phyloP scores from a whole-genome alignment of 2,329 filamentous ascomycete species.

The Fonsecaea erecta region DNA sequence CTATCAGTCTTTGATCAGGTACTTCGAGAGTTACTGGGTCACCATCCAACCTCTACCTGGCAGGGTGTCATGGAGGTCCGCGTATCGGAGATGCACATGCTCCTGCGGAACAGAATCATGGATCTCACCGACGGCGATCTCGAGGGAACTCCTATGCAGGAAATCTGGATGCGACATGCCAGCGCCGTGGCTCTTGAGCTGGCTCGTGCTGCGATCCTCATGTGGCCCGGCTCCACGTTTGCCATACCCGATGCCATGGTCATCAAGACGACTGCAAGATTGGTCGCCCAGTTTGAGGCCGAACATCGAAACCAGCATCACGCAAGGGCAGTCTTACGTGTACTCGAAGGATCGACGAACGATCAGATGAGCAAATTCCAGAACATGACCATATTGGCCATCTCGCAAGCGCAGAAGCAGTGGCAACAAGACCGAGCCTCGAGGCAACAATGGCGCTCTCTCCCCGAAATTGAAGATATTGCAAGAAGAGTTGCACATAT shows the following conservation, averaged over 20 bases:
- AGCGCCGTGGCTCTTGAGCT: slow-evolving; percentile 50
- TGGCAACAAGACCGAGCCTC: slow-evolving; percentile 33
- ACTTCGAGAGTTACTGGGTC: slow-evolving; percentile 29
- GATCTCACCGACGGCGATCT: slow-evolving; percentile 40
- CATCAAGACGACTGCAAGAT: slow-evolving; percentile 5
- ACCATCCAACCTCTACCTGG: slow-evolving; percentile 28
- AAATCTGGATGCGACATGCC: slow-evolving; percentile 45
- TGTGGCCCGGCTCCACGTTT: slow-evolving; percentile 40
- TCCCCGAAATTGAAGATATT: slow-evolving; percentile 55
- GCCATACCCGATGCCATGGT: slow-evolving; percentile 28
- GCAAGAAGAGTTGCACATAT: slow-evolving; percentile 81
- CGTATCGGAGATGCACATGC: slow-evolving; percentile 39
- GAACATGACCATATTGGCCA: slow-evolving; percentile 49
- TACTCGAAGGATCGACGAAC: slow-evolving; percentile 41
- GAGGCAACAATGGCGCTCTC: slow-evolving; percentile 36
- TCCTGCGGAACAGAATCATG: slow-evolving; percentile 40
- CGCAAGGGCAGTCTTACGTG: slow-evolving; percentile 8
- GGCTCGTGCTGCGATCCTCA: slow-evolving; percentile 45
- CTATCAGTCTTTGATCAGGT: slow-evolving; percentile 55
- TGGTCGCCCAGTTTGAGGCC: slow-evolving; percentile 11
- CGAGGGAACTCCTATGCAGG: slow-evolving; percentile 21
- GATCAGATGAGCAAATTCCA: slow-evolving; percentile 45
- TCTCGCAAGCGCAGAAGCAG: slow-evolving; percentile 49
- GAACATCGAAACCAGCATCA: slow-evolving; percentile 13
- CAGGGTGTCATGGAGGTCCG: slow-evolving; percentile 39